These are phyloP conservation scores for Talaromyces proteolyticus DNA, from an alignment of 495 filamentous ascomycete genomes.

Conservation along the genomic window DNA sequence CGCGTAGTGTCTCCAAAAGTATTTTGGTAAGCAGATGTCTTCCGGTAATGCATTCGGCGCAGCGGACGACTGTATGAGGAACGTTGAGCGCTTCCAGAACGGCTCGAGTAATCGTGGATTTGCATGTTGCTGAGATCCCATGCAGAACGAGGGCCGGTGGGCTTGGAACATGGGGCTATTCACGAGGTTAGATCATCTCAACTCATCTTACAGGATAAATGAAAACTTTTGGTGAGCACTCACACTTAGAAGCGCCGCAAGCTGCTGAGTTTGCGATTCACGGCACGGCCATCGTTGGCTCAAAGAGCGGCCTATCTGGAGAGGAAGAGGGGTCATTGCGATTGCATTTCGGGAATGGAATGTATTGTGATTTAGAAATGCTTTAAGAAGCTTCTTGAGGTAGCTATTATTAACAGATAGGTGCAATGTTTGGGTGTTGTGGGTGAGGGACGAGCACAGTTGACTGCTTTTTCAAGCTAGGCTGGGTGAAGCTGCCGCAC, in stretches of 20 bases:
- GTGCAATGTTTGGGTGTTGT: no score
- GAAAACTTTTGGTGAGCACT: constrained; percentile 14
- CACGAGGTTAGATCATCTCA: neutral
- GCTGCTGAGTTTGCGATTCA: constrained; percentile 55
- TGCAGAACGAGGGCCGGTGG: constrained; percentile 66
- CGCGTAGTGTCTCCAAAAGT: constrained; percentile 35
- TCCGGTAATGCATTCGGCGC: constrained; percentile 80
- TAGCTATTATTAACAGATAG: no score
- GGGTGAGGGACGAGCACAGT: no score
- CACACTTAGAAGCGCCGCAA: constrained; percentile 58
- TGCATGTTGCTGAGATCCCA: constrained; percentile 90
- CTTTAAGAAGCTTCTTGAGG: no score
- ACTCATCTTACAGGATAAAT: neutral
- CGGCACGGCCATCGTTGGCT: constrained; percentile 57
- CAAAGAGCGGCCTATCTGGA: constrained; percentile 23
- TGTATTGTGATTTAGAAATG: no score
- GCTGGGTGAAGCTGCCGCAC: constrained; percentile 4
- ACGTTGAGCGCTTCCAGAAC: constrained; percentile 52
- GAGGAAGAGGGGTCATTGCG: neutral
- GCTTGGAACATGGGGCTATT: constrained; percentile 33
- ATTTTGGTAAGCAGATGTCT: constrained; percentile 73
- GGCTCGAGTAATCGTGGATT: constrained; percentile 61
- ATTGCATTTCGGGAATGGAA: constrained; percentile 9
- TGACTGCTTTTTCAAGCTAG: no score
- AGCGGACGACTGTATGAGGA: constrained; percentile 67